Conservation (phyloP, 495 filamentous ascomycete species). For the Letharia lupina region DNA sequence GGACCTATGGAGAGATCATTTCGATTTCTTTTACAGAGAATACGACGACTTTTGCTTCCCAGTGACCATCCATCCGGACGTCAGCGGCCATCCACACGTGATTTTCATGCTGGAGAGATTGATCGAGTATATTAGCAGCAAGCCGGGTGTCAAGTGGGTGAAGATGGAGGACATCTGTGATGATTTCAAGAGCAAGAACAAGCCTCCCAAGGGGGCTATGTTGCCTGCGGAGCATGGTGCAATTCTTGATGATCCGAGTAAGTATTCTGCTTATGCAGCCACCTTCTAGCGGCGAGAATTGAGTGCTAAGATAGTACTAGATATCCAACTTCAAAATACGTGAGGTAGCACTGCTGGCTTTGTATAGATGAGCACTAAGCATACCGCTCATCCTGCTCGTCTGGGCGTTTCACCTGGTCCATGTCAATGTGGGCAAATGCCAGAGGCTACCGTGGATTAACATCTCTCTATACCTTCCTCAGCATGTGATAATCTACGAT, state of each 20-base stretch:
- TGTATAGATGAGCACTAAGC: not conserved
- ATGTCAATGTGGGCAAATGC: not conserved
- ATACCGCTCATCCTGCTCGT: not conserved
- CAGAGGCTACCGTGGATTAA: not conserved
- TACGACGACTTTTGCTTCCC: slow-evolving; percentile 65
- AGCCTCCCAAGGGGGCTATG: slow-evolving; percentile 54
- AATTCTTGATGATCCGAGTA: slow-evolving; percentile 42
- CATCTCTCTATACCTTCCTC: not conserved
- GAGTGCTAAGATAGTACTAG: slow-evolving; percentile 3
- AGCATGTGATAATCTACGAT: not conserved
- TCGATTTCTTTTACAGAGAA: slow-evolving; percentile 62
- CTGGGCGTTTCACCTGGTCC: not conserved
- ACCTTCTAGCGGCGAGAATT: not conserved
- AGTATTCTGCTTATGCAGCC: not conserved
- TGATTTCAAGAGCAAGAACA: slow-evolving; percentile 61
- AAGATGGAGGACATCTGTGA: slow-evolving; percentile 63
- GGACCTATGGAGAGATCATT: slow-evolving; percentile 56
- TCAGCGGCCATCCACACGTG: slow-evolving; percentile 58
- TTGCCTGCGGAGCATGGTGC: slow-evolving; percentile 55
- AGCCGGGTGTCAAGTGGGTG: slow-evolving; percentile 68
- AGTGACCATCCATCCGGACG: slow-evolving; percentile 63
- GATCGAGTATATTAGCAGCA: slow-evolving; percentile 65
- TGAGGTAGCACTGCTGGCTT: not conserved
- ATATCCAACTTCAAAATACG: slow-evolving; percentile 22
- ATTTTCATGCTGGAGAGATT: slow-evolving; percentile 52